phyloP scores from a whole-genome alignment of 2,329 filamentous ascomycete genomes.

The Sporothrix humicola region DNA sequence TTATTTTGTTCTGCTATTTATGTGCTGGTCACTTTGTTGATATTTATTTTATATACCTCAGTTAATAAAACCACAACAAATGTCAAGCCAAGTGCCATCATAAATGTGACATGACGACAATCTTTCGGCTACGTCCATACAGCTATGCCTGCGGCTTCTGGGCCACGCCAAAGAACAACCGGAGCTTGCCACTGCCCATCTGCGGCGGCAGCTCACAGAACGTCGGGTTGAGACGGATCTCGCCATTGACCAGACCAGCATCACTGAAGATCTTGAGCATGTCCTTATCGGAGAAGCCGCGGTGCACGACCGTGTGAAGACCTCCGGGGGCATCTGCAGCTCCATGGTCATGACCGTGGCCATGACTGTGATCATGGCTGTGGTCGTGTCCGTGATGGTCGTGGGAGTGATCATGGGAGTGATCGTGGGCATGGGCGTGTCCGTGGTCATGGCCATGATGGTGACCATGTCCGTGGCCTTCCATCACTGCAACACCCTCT shows the following conservation, averaged over 20 bases:
- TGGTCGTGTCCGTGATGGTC: slow-evolving; percentile 7
- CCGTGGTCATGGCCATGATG: not conserved
- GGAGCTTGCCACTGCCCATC: slow-evolving; percentile 6
- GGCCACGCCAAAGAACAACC: slow-evolving; percentile 33
- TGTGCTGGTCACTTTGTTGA: not conserved
- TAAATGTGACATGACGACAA: no score
- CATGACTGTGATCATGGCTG: not conserved
- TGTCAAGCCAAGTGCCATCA: no score
- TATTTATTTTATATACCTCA: not conserved
- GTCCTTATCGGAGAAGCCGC: slow-evolving; percentile 35
- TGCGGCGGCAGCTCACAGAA: slow-evolving; percentile 13
- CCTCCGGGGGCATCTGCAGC: not conserved
- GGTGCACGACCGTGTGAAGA: slow-evolving; percentile 28
- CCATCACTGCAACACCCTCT: not conserved
- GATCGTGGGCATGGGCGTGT: not conserved
- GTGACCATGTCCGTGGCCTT: not conserved
- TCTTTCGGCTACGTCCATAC: not conserved
- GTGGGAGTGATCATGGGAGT: not conserved
- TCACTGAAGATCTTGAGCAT: slow-evolving; percentile 33
- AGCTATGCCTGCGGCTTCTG: slow-evolving; percentile 5
- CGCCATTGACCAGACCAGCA: slow-evolving; percentile 33
- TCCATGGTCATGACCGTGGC: not conserved
- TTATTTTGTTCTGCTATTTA: no score
- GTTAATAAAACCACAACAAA: no score
- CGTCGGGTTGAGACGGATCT: not conserved